These are phyloP conservation scores for Hygrophorus pudorinus DNA, from an alignment of 768 basidiomycete genomes.

Conservation along the genomic window DNA sequence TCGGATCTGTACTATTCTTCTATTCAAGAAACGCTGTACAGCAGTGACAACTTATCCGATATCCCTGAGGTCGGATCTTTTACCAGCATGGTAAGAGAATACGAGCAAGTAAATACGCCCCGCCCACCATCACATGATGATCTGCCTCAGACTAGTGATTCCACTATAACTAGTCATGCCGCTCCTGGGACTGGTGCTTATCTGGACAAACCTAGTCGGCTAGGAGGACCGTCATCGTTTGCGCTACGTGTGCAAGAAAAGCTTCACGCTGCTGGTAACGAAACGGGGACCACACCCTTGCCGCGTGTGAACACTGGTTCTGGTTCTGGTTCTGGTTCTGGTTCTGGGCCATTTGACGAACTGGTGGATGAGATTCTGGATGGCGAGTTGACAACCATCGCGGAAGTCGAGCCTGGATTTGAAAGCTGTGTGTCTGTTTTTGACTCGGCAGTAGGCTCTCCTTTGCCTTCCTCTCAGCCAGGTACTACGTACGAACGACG, in stretches of 20 bases:
- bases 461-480: neutral
- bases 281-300: neutral
- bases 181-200: neutral
- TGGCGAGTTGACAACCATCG: neutral
- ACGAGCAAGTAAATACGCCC: neutral
- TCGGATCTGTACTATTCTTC: constrained; percentile 30
- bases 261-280: constrained; percentile 10
- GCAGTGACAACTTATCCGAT: neutral
- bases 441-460: neutral
- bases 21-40: constrained; percentile 10
- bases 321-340: neutral
- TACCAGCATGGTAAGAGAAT: neutral
- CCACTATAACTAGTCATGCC: neutral
- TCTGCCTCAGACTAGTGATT: neutral
- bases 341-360: neutral
- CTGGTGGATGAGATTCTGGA: neutral
- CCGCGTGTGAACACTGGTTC: neutral
- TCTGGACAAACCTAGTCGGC: constrained; percentile 12
- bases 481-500: neutral
- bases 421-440: neutral
- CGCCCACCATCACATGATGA: neutral
- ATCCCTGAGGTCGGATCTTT: neutral
- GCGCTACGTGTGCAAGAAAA: constrained; percentile 34
- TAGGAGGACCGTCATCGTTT: constrained; percentile 28
- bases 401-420: neutral